Evolutionary conservation across 352 stramenopile species (phyloP).

Genomic region (Globisporangium irregulare): DNA sequence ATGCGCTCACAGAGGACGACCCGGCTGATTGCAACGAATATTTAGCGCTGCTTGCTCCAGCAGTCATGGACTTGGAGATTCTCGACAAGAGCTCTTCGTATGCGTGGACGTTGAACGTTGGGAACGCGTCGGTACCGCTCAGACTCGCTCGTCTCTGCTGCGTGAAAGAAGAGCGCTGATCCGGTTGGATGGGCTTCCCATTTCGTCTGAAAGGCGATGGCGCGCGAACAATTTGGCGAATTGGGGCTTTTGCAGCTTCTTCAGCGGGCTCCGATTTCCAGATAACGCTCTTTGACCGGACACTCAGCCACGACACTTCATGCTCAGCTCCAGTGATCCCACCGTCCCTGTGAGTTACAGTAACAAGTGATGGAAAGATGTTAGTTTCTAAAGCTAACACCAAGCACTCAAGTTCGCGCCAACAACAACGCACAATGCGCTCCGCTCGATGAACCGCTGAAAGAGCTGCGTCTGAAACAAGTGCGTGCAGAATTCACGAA

Average conservation of each 20-base stretch:
- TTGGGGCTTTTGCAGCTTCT: constrained; percentile 27
- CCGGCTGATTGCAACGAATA: background rate
- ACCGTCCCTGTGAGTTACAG: background rate
- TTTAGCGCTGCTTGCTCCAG: background rate
- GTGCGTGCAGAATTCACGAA: constrained; percentile 60
- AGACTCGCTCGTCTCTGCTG: constrained; percentile 15
- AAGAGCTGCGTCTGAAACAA: constrained; percentile 79
- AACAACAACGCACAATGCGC: constrained; percentile 21
- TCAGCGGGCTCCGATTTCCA: constrained; percentile 38
- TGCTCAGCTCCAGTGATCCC: constrained; percentile 21
- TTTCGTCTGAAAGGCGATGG: constrained; percentile 22
- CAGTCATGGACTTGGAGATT: constrained; percentile 13
- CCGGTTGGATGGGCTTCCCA: background rate
- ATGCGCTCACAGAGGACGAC: background rate
- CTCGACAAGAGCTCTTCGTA: constrained; percentile 31
- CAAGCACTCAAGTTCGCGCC: constrained; percentile 6
- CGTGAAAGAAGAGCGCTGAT: background rate
- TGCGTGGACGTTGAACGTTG: constrained; percentile 26
- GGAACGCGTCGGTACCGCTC: constrained; percentile 23
- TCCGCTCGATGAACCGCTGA: constrained; percentile 60
- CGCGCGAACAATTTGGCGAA: constrained; percentile 31
- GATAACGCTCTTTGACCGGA: constrained; percentile 42
- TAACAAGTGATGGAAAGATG: constrained; percentile 10
- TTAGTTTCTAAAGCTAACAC: background rate
- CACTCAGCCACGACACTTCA: constrained; percentile 42